Percentiles rank a stretch among this genome's conserved stretches.
phyloP scores from a whole-genome alignment of 1,284 basidiomycete species.

The Athelia psychrophila region DNA sequence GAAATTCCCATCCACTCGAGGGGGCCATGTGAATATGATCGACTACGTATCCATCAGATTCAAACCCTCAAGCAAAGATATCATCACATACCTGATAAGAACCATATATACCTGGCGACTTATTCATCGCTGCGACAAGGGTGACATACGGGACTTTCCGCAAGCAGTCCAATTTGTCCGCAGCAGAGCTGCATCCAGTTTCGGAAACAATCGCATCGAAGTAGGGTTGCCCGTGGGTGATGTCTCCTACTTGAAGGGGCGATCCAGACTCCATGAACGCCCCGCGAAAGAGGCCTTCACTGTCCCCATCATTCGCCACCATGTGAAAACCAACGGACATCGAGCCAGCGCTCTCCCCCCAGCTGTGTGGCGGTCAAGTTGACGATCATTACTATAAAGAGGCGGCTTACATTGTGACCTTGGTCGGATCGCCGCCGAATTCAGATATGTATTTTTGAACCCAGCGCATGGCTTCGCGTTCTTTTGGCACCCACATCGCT shows the following conservation, averaged over 20 bases:
- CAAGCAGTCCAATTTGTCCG: conserved; percentile 48
- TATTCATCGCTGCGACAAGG: conserved; percentile 41
- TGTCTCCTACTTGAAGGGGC: conserved; percentile 39
- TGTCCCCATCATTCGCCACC: conserved; percentile 46
- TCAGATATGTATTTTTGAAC: conserved; percentile 58
- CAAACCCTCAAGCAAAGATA: not conserved
- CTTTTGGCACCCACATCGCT: conserved; percentile 25
- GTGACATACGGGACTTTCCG: conserved; percentile 37
- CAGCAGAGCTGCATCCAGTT: conserved; percentile 38
- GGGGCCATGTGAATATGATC: conserved; percentile 41
- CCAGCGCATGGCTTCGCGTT: conserved; percentile 60
- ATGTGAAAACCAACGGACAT: conserved; percentile 51
- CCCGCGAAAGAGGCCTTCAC: conserved; percentile 47
- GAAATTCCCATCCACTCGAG: conserved; percentile 50
- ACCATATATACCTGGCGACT: conserved; percentile 39
- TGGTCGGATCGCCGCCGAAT: conserved; percentile 62
- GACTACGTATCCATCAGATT: conserved; percentile 19
- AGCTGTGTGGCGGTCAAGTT: conserved; percentile 27
- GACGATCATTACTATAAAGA: conserved; percentile 3
- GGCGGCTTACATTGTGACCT: conserved; percentile 49
- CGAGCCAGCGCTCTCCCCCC: conserved; percentile 57
- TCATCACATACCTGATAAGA: conserved; percentile 38
- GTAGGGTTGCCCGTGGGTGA: conserved; percentile 36
- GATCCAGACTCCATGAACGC: conserved; percentile 53
- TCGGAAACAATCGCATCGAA: conserved; percentile 44